A percentile compares a stretch with the other conserved stretches of the same genome.
Conservation (phyloP, 2,329 filamentous ascomycete species). For the Ophiostoma perfectum region DNA sequence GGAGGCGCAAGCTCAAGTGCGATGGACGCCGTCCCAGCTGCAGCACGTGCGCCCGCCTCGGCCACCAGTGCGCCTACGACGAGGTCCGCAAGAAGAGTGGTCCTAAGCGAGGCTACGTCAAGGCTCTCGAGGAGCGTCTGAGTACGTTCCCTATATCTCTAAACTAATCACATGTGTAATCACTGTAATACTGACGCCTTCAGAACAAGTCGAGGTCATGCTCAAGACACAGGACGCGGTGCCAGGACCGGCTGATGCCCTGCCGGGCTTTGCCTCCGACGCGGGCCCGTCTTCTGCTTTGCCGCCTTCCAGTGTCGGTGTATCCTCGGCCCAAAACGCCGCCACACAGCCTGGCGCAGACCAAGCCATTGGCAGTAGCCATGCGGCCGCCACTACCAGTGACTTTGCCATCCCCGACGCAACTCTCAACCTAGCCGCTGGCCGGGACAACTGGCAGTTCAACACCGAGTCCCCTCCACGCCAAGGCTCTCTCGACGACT, state of each 20-base stretch:
- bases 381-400: constrained; percentile 29
- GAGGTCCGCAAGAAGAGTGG: constrained; percentile 92
- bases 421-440: constrained; percentile 42
- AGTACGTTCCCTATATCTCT: constrained; percentile 54
- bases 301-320: neutral
- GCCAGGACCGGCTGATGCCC: neutral
- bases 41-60: constrained; percentile 79
- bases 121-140: constrained; percentile 84
- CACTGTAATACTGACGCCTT: neutral
- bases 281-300: constrained; percentile 28
- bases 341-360: neutral
- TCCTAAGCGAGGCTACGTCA: constrained; percentile 90
- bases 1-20: constrained; percentile 86
- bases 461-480: constrained; percentile 48
- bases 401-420: constrained; percentile 44
- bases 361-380: constrained; percentile 34
- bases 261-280: neutral
- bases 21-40: constrained; percentile 81
- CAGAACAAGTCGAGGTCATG: constrained; percentile 89
- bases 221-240: constrained; percentile 67
- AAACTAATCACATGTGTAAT: neutral
- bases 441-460: constrained; percentile 51
- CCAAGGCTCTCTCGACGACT: constrained; percentile 47
- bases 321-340: neutral
- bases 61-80: constrained; percentile 84